These are phyloP conservation scores for Flaveria sonorensis DNA, from an alignment of 129 eudicot species.

Conservation along the genomic window DNA sequence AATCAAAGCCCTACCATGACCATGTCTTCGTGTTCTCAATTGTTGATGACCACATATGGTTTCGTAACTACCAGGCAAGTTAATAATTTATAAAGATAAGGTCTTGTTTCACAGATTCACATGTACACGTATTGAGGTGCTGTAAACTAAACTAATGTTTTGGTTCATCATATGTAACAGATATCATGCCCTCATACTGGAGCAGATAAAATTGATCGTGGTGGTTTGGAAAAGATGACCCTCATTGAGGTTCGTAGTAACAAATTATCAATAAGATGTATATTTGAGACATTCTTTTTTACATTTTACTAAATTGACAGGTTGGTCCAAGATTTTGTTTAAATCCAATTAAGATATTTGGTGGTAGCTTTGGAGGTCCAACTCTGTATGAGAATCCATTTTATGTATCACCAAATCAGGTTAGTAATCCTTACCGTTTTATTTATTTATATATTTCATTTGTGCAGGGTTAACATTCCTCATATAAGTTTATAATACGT, in stretches of 20 bases:
- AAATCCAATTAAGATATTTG: conserved; percentile 90
- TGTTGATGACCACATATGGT: conserved; percentile 93
- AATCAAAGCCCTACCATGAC: conserved; percentile 89
- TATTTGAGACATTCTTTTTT: background rate
- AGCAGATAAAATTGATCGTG: conserved; percentile 77
- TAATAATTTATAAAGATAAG: background rate
- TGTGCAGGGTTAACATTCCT: background rate
- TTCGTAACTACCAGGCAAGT: conserved; percentile 95
- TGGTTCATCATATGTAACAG: conserved; percentile 41
- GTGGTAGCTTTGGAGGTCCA: conserved; percentile 99
- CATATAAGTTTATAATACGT: too few species aligned
- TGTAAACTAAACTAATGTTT: background rate
- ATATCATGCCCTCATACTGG: conserved; percentile 79
- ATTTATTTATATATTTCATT: background rate
- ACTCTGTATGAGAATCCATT: conserved; percentile 93
- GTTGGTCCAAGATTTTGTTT: conserved; percentile 98
- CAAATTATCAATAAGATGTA: background rate
- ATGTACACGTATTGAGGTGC: background rate
- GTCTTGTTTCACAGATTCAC: background rate
- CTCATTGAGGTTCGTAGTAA: conserved; percentile 74
- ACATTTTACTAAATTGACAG: conserved; percentile 36
- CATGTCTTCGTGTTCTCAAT: conserved; percentile 92
- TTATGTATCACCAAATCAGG: conserved; percentile 96
- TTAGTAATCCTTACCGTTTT: conserved; percentile 8
- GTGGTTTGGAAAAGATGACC: conserved; percentile 91